Base-by-base conservation (phyloP, 257 asterid genomes). In the Solanum dulcamara region DNA sequence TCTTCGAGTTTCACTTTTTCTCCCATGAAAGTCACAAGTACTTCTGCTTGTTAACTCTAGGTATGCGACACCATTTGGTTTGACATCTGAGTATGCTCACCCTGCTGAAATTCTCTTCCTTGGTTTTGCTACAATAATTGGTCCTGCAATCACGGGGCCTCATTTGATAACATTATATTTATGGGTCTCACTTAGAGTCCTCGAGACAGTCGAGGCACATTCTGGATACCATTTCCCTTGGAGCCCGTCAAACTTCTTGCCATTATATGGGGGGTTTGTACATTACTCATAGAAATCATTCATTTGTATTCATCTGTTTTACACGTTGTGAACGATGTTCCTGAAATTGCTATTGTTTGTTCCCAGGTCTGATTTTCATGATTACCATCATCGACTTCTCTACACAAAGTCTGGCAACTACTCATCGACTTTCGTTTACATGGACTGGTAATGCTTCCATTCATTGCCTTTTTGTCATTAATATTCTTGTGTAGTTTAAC, bases 81-180 rank as follows among this genome's bases (percentile, higher is more conserved):
- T 96, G 95, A 96, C 99, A 35, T 96, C 99, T 81, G 99, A 96
- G 89, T 96, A 96, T 90, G 99, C 99, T 40, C 99, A 96, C 90
- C 98, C 98, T 75, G 98, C 96, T 88, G 99, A 96, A 91, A 96
- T 96, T 87, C 84, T 96, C 87, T 96, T 96, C 88, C 98, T 95
- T 86, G 98, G 99, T 24, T 95, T 95, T 90, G 98, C 99, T 70
- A 96, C 99, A 8, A 92, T 96, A 64, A 80, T 94, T 86, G 99
- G 99, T 85, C 99, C 99, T 75, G 99, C 99, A 86, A 93, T 96
- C 88, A 96, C 99, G 44, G 98, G 98, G 37, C 99, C 99, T 46
- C 99, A 96, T 92, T 87, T 96, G 88, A 90, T 94, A 85, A 96
- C 99, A 10, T 84, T 96, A 55, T 96, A 97, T 97, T 89, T 95